phyloP scores from a whole-genome alignment of 2,329 filamentous ascomycete genomes.

The Stachybotrys elegans region DNA sequence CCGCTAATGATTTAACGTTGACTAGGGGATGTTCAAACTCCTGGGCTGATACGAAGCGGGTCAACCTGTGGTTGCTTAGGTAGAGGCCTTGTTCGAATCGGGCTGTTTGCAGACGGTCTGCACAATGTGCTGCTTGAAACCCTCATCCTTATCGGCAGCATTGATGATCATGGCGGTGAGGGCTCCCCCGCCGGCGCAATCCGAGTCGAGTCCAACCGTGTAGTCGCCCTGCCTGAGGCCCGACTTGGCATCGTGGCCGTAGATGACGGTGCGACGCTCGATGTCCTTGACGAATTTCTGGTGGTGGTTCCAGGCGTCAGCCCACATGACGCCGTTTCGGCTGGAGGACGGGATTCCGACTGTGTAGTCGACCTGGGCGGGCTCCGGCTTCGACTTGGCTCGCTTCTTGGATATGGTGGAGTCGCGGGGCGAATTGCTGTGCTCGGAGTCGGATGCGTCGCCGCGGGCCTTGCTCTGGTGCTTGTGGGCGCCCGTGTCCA shows the following conservation, averaged over 20 bases:
- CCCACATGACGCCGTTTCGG: conserved; percentile 60
- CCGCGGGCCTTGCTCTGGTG: conserved; percentile 9
- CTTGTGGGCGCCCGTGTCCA: conserved; percentile 27
- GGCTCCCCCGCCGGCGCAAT: conserved; percentile 70
- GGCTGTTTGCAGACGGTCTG: conserved; percentile 36
- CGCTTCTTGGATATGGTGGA: not conserved
- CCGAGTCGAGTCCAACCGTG: conserved; percentile 80
- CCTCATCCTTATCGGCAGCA: conserved; percentile 27
- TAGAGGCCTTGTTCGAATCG: conserved; percentile 6
- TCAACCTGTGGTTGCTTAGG: too few relatives aligned
- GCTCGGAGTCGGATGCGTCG: conserved; percentile 3
- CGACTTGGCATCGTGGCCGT: conserved; percentile 76
- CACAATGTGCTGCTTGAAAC: conserved; percentile 29
- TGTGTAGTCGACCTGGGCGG: conserved; percentile 20
- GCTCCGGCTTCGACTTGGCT: conserved; percentile 9
- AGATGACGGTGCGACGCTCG: conserved; percentile 64
- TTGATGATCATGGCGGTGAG: conserved; percentile 76
- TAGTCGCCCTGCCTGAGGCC: conserved; percentile 61
- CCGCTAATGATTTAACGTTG: too few relatives aligned
- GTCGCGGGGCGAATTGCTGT: not conserved
- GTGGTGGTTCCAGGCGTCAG: conserved; percentile 53
- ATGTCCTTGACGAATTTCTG: conserved; percentile 30
- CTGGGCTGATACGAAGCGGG: too few relatives aligned
- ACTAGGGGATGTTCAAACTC: too few relatives aligned
- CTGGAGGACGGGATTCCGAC: conserved; percentile 33